Conservation (phyloP, 1,284 basidiomycete species). For the Austroboletus niveus region DNA sequence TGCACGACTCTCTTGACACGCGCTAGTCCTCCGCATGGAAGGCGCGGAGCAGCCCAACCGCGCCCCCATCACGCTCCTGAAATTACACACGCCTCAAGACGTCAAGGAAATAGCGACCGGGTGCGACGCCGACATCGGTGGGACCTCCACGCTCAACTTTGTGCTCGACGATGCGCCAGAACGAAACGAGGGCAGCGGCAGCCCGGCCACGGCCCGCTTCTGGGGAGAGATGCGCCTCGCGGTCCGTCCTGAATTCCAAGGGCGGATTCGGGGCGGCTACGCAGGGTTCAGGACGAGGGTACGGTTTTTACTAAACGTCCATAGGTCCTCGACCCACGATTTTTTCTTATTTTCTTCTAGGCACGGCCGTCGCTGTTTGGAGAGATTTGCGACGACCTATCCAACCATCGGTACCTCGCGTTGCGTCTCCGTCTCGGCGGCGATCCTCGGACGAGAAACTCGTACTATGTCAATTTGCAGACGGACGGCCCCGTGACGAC, state of each 20-base stretch:
- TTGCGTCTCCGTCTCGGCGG: constrained; percentile 73
- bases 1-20: constrained; percentile 12
- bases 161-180: constrained; percentile 53
- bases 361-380: constrained; percentile 76
- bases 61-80: constrained; percentile 58
- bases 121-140: constrained; percentile 84
- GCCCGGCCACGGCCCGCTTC: constrained; percentile 58
- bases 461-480: constrained; percentile 88
- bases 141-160: constrained; percentile 71
- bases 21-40: constrained; percentile 67
- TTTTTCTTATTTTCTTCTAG: constrained; percentile 31
- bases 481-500: constrained; percentile 75
- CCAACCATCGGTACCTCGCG: constrained; percentile 74
- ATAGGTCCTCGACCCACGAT: not conserved
- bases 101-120: constrained; percentile 68
- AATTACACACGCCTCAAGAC: constrained; percentile 58
- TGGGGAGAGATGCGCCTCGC: constrained; percentile 72
- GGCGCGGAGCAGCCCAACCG: constrained; percentile 61
- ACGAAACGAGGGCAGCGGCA: constrained; percentile 40
- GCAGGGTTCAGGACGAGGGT: constrained; percentile 84
- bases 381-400: constrained; percentile 77
- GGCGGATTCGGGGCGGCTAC: constrained; percentile 70
- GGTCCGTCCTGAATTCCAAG: constrained; percentile 59
- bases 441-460: constrained; percentile 66
- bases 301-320: constrained; percentile 12